Evolutionary conservation across 2,329 filamentous ascomycete species (phyloP).

Genomic region (Exophiala mesophila): DNA sequence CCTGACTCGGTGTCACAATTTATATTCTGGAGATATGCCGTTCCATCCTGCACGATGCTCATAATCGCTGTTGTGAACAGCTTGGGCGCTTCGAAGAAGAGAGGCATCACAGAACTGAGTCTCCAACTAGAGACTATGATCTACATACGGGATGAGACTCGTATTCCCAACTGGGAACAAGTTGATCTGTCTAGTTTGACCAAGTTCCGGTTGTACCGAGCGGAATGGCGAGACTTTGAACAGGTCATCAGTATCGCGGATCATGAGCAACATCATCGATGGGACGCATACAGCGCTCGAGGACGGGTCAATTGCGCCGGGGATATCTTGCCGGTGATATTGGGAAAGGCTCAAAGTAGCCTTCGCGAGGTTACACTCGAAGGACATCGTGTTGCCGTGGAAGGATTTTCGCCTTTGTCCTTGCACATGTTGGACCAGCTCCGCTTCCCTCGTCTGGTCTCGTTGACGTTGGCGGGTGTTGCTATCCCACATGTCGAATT

Average conservation of each 20-base stretch:
- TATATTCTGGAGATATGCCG: not conserved
- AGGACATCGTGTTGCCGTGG: too few relatives aligned
- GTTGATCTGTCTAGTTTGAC: constrained; percentile 1
- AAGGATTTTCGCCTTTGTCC: too few relatives aligned
- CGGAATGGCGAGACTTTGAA: not conserved
- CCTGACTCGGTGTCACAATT: too few relatives aligned
- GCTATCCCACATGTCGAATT: too few relatives aligned
- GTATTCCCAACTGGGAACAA: not conserved
- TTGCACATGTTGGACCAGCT: too few relatives aligned
- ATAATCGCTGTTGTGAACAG: not conserved
- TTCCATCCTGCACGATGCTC: not conserved
- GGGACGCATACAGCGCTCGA: constrained; percentile 18
- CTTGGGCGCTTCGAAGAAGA: not conserved
- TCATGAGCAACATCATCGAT: too few relatives aligned
- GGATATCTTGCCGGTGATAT: constrained; percentile 15
- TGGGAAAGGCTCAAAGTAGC: not conserved
- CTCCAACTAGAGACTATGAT: not conserved
- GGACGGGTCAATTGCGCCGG: constrained; percentile 24
- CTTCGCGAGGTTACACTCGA: not conserved
- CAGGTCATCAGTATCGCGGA: too few relatives aligned
- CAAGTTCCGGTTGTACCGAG: constrained; percentile 3
- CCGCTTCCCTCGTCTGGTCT: too few relatives aligned
- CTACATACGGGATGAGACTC: not conserved
- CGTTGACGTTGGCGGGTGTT: too few relatives aligned
- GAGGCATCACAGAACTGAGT: not conserved